Evolutionary conservation across 495 filamentous ascomycete genomes (phyloP), one percentile per base, ranked within the genome.

Genomic region (Tricharina praecox): DNA sequence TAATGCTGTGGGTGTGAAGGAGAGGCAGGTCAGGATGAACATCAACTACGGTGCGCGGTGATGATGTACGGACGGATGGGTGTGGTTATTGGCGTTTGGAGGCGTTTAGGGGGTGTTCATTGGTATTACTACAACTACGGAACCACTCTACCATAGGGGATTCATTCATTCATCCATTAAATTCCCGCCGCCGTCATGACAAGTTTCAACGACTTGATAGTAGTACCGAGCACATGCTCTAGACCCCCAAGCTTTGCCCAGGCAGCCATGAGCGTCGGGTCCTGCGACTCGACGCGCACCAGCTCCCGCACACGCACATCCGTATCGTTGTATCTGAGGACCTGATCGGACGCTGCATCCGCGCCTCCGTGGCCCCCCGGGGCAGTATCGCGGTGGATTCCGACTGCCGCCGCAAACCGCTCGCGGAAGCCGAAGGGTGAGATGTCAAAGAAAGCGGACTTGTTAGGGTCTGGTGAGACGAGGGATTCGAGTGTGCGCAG

Each of bases 221-320:
- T 78, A 47, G 78, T 66, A 45, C 63, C 68, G 8, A 95, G 68
- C 45, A 74, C 74, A 57, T 87, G 76, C 43, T 85, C 79, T 47
- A 96, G 61, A 18, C 83, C 84, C 23, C 71, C 78, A 64, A 97
- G 62, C 65, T 97, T 97, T 3, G 85, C 81, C 67, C 82, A 79
- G 13, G 87, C 69, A n/a, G 79, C 75, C 66, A 97, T 74, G 51
- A 97, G 53, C 59, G 77, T 84, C 24, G 90, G 92, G 59, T 97
- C 90, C 47, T 86, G 82, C 48, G 77, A 87, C 66, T 94, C 90
- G 4, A 96, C 83, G 23, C 76, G 72, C 8, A 97, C 74, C 62
- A 94, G 93, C 56, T 96, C 90, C 51, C 73, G 77, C 16, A 97
- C 92, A 35, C 71, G 76, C 0, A 95, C 87, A 37, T 87, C 80